Evolutionary conservation across 2,329 filamentous ascomycete genomes (phyloP), one percentile per base, ranked within the genome.

Genomic region (Cladosporium oxysporum): DNA sequence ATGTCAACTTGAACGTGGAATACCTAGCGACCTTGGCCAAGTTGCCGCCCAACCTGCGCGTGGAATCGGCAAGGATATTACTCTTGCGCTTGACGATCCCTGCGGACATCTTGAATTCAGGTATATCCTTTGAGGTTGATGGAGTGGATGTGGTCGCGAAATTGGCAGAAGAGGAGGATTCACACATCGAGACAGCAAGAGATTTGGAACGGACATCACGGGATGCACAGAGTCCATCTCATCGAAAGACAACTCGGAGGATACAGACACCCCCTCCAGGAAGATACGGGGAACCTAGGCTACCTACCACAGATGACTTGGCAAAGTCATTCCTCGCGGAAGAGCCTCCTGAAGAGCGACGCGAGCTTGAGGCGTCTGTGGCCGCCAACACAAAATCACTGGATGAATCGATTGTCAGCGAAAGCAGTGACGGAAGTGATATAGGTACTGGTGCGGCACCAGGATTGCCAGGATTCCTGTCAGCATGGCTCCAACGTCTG

Each of bases 41-140:
- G 71, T 86, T 97, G 3, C 93, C 93, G 0, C 80, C 88, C 0
- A 86, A 87, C 6, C 86, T 95, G 74, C 84, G 86, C 67, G 82
- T 97, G 14, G 85, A 87, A 62, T 89, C 88, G 75, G 93, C 94
- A 65, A 89, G 88, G 69, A 87, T 97, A 62, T 81, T 90, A 2
- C 83, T 90, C 7, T 85, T 98, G 28, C 90, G 91, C 73, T 82
- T 97, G 63, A 96, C 90, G 8, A 85, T 98, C 60, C 92, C 94
- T 14, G 89, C 95, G 76, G 92, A 97, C 77, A 89, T 97, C 70
- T 93, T 93, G 77, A 90, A 88, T 62, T 93, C 90, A 71, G 89
- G 92, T 31, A 96, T 98, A 75, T 83, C 86, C 33, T 87, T 94
- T 72, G 91, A 97, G 74, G 85, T 94, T 26, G 88, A 94, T 71